Evolutionary conservation across 768 basidiomycete genomes (phyloP).

Genomic region (Macrocybe gigantea): DNA sequence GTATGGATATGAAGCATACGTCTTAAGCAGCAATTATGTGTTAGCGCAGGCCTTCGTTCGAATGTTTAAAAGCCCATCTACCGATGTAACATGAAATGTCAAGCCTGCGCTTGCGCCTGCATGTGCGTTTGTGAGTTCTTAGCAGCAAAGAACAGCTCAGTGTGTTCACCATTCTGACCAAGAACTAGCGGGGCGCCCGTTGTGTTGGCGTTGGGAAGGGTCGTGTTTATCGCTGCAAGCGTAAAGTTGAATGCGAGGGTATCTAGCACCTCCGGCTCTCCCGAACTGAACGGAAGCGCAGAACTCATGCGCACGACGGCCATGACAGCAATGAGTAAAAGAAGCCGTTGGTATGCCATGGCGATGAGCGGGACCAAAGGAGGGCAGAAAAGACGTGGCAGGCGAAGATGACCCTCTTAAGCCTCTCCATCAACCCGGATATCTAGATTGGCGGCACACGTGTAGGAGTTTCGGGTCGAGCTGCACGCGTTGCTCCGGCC

Average conservation of each 20-base stretch:
- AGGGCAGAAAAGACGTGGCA: no score
- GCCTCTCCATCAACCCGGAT: no score
- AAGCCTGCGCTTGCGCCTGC: slow-evolving; percentile 31
- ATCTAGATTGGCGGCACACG: no score
- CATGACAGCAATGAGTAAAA: no score
- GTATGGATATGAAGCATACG: slow-evolving; percentile 44
- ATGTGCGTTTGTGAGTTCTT: background rate
- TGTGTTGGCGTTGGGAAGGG: slow-evolving; percentile 32
- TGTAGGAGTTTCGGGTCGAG: no score
- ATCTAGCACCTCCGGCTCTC: background rate
- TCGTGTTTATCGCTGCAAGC: slow-evolving; percentile 37
- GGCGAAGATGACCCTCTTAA: no score
- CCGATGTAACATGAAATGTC: slow-evolving; percentile 37
- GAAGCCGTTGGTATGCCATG: no score
- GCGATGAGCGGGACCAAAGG: no score
- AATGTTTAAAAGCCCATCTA: slow-evolving; percentile 15
- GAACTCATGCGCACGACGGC: background rate
- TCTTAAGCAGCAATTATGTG: slow-evolving; percentile 20
- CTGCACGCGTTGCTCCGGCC: no score
- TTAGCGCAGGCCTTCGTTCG: background rate
- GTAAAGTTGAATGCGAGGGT: slow-evolving; percentile 34
- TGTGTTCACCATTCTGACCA: slow-evolving; percentile 27
- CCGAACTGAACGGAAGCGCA: background rate
- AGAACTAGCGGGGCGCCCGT: slow-evolving; percentile 44
- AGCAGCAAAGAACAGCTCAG: background rate